Evolutionary conservation across 208 protist species (phyloP).

Genomic region (Crithidia bombi): DNA sequence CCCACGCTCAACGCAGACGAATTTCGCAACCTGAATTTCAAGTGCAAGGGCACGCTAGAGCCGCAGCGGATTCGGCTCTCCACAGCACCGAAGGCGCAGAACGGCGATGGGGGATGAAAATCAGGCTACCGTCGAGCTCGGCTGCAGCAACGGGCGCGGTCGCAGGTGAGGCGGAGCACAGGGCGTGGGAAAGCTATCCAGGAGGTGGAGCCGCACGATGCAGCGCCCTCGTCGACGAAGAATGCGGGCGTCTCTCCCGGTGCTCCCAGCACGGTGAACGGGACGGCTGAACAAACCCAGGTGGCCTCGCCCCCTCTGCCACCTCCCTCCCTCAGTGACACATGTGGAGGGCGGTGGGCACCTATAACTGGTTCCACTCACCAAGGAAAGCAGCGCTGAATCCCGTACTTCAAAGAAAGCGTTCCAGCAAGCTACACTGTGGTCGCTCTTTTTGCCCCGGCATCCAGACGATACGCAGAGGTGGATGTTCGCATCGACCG

Average conservation of each 20-base stretch:
- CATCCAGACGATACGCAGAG: conserved; percentile 75
- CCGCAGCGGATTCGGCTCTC: conserved; percentile 88
- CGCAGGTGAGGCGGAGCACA: conserved; percentile 47
- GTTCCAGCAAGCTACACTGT: conserved; percentile 72
- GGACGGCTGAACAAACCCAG: too few relatives aligned
- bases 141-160: conserved; percentile 49
- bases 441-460: conserved; percentile 74
- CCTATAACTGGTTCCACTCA: conserved; percentile 86
- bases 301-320: background rate
- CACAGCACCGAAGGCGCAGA: conserved; percentile 40
- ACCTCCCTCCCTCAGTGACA: too few relatives aligned
- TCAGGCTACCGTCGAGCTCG: conserved; percentile 60
- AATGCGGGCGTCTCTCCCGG: too few relatives aligned
- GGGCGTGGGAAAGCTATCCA: conserved; percentile 65
- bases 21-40: conserved; percentile 89
- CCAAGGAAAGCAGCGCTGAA: conserved; percentile 64
- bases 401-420: conserved; percentile 71
- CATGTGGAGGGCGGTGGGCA: conserved; percentile 48
- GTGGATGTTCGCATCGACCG: conserved; percentile 71
- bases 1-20: conserved; percentile 89
- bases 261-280: too few relatives aligned
- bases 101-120: conserved; percentile 90
- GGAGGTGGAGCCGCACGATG: conserved; percentile 40
- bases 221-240: background rate
- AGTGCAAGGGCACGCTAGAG: conserved; percentile 83